Evolutionary conservation across 352 stramenopile species (phyloP), one percentile per base, ranked within the genome.

Genomic region (Globisporangium iwayamae): DNA sequence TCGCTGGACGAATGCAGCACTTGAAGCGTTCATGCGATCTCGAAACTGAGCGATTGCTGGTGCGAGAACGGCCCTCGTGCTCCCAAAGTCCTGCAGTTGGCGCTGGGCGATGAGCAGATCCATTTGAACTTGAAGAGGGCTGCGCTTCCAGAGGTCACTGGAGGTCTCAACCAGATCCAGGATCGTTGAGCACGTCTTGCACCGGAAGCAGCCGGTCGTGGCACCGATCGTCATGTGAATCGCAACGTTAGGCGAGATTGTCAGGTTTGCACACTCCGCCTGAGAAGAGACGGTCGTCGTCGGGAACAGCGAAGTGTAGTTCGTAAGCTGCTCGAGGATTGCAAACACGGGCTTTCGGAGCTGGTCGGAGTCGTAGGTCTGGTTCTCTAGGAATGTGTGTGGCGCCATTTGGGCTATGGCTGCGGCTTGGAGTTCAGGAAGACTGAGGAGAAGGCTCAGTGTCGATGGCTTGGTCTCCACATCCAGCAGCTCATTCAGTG

Each of bases 141-240:
- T 65, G 2, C 68, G 72, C 25, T 69, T 63, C 78, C 83, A 90
- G 3, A 69, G 65, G 9, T 76, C 78, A 36, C 66, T 64, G 0
- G 76, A 68, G 7, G 69, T 66, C 8, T 41, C 55, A 7, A 88
- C 56, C 9, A 84, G 68, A 5, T 75, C 57, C 4, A 43, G 47
- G 1, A 91, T 66, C 18, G 51, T 52, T 6, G 73, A 64, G 63
- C 83, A 93, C 2, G 70, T 71, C 56, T 88, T 85, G 55, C 83
- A 93, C 22, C 69, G 74, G 56, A 89, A 91, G 43, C 81, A 93
- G 13, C 83, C 82, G 2, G 78, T 88, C 16, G 60, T 22, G 0
- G 69, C 78, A 0, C 78, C 83, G 43, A 85, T 65, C 7, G 65
- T 83, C 83, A 91, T 93, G 39, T 81, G 77, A 34, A 70, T 73